Percentiles rank a stretch among this genome's conserved stretches.
Conservation (phyloP, 1,284 basidiomycete genomes). For the Apiotrichum domesticum region DNA sequence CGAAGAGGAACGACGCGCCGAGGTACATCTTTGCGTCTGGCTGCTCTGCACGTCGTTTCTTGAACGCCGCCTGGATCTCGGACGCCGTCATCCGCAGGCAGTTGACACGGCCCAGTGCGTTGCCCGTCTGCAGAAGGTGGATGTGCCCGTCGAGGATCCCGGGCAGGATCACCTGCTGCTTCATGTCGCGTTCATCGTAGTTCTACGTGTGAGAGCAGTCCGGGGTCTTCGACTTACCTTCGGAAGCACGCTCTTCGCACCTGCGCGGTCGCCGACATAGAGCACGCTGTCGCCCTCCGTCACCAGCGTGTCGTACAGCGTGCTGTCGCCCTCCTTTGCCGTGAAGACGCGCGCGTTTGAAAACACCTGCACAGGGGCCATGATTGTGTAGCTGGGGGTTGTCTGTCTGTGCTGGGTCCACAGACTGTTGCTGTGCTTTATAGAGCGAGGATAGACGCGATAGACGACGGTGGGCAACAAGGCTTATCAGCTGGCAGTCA, state of each 20-base stretch:
- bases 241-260: not conserved
- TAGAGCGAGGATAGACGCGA: no score
- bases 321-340: slow-evolving; percentile 8
- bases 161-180: slow-evolving; percentile 22
- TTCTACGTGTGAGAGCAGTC: not conserved
- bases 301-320: slow-evolving; percentile 19
- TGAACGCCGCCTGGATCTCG: slow-evolving; percentile 18
- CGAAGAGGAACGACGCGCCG: slow-evolving; percentile 22
- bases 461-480: no score
- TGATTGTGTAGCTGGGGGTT: not conserved
- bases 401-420: no score
- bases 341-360: slow-evolving; percentile 29
- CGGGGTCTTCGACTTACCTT: not conserved
- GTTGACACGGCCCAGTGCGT: slow-evolving; percentile 14
- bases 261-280: slow-evolving; percentile 14
- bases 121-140: slow-evolving; percentile 27
- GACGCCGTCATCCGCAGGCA: slow-evolving; percentile 7
- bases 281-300: slow-evolving; percentile 14
- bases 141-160: slow-evolving; percentile 32
- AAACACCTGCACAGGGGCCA: slow-evolving; percentile 7
- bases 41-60: not conserved
- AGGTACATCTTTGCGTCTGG: slow-evolving; percentile 16
- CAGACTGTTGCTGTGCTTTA: no score
- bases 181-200: slow-evolving; percentile 13
- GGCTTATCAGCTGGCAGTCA: no score